These are phyloP conservation scores for Pseudocercospora macadamiae DNA, from an alignment of 2,329 filamentous ascomycete species.

Conservation along the genomic window DNA sequence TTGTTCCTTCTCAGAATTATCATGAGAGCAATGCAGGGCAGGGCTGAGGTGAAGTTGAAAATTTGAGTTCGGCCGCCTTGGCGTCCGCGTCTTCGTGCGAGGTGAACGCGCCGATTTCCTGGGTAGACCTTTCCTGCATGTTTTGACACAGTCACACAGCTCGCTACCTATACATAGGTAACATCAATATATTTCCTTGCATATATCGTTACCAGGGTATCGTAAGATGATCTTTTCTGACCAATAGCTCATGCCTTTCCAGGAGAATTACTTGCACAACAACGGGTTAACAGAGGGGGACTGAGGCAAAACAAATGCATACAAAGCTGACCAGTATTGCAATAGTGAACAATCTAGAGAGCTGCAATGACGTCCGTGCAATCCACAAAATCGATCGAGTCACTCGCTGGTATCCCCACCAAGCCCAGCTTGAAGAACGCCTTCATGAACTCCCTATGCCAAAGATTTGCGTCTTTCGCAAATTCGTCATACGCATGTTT, in stretches of 20 bases:
- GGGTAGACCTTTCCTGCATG: background rate
- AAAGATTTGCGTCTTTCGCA: constrained; percentile 28
- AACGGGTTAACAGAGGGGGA: background rate
- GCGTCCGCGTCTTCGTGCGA: background rate
- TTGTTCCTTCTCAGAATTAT: too few relatives aligned
- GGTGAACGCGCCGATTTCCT: background rate
- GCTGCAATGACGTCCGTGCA: constrained; percentile 19
- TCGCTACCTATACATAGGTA: too few relatives aligned
- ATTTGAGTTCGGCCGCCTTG: background rate
- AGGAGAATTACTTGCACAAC: too few relatives aligned
- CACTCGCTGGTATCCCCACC: constrained; percentile 19
- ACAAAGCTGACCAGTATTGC: too few relatives aligned
- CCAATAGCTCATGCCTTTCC: too few relatives aligned
- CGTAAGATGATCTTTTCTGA: too few relatives aligned
- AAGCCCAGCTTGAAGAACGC: constrained; percentile 22
- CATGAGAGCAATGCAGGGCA: too few relatives aligned
- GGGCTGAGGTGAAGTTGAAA: background rate
- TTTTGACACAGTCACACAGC: background rate
- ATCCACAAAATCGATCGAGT: constrained; percentile 19
- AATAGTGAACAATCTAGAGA: background rate
- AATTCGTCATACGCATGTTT: constrained; percentile 29
- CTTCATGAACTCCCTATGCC: constrained; percentile 39
- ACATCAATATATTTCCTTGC: too few relatives aligned
- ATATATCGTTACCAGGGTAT: too few relatives aligned
- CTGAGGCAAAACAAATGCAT: background rate